Evolutionary conservation across 345 rosid species (phyloP).

Genomic region (Citrus inodora): DNA sequence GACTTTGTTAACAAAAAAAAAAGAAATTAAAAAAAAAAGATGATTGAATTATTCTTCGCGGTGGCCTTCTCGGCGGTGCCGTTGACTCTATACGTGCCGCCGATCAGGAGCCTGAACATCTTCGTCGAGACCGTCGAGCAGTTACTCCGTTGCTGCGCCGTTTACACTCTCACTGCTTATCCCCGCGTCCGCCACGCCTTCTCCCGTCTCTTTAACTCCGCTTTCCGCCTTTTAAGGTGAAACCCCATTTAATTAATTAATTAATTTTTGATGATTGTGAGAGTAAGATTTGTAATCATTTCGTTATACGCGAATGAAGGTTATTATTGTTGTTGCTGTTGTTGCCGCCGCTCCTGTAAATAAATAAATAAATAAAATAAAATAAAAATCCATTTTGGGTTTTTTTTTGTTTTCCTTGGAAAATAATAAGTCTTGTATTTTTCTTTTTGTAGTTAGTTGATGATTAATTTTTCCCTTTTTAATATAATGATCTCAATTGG

Average conservation of each 20-base stretch:
- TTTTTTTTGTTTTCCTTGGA: no score
- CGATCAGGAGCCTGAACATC: constrained; percentile 36
- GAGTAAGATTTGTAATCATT: background rate
- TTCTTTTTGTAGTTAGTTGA: background rate
- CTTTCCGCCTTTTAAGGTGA: constrained; percentile 10
- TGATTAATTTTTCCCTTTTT: no score
- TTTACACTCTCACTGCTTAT: constrained; percentile 27
- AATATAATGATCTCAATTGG: no score
- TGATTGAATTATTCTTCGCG: constrained; percentile 36
- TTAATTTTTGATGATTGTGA: background rate
- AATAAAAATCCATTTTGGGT: no score
- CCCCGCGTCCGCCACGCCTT: constrained; percentile 36
- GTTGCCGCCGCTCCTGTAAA: background rate
- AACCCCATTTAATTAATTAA: background rate
- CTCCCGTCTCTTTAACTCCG: constrained; percentile 22
- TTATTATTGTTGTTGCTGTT: no score
- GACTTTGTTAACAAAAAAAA: no score
- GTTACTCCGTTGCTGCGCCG: constrained; percentile 23
- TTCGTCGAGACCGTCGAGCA: constrained; percentile 37
- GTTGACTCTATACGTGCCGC: constrained; percentile 44
- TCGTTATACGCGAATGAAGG: background rate
- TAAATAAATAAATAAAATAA: no score
- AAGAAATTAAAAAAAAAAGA: background rate
- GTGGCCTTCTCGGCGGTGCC: constrained; percentile 50
- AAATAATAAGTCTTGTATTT: no score